Base-by-base conservation (phyloP, 768 basidiomycete species). In the Tephrocybe rancida region DNA sequence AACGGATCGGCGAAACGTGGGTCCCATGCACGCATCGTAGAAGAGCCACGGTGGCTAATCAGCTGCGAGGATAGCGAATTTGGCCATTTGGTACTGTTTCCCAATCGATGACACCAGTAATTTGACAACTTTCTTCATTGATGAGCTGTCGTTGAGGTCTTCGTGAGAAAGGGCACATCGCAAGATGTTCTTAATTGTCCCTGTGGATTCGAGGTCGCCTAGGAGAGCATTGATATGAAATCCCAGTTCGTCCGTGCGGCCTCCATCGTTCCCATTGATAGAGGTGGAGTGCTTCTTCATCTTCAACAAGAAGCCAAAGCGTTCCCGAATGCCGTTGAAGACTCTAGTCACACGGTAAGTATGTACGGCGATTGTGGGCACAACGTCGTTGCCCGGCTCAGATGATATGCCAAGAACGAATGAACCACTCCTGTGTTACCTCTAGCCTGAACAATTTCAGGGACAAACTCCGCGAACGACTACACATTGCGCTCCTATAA, bases 271-370 rank as follows among this genome's bases (percentile, higher is more conserved):
- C 48, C 46, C 50, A 2, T 27, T 27, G 13, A 56, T 48, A n/a
- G 14, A 8, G 21, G 10, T 2, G 5, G 50, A 55, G 9, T 50
- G 42, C 27, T 11, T 46, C 42, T 56, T 56, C 24, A 43, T 52
- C 22, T 47, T 18, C n/a, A 56, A 3, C 35, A 56, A 39, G 42
- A 44, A 56, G 35, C 48, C 46, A 25, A 56, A 24, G 37, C 47
- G 47, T 21, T 56, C 50, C 19, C 39, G 44, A 35, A 56, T 44
- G 30, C 44, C 46, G 16, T 43, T 38, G 14, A 52, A 56, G 19
- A 48, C n/a, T 18, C 38, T 37, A 5, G 26, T 22, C 16, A 50
- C 39, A 29, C 19, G 39, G 32, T 14, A 37, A 18, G 29, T 14
- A 16, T 44, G 55, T 14, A 48, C 1, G 3, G 26, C 22, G 19